Conservation (phyloP, 2,329 filamentous ascomycete species). For the Venturia effusa region DNA sequence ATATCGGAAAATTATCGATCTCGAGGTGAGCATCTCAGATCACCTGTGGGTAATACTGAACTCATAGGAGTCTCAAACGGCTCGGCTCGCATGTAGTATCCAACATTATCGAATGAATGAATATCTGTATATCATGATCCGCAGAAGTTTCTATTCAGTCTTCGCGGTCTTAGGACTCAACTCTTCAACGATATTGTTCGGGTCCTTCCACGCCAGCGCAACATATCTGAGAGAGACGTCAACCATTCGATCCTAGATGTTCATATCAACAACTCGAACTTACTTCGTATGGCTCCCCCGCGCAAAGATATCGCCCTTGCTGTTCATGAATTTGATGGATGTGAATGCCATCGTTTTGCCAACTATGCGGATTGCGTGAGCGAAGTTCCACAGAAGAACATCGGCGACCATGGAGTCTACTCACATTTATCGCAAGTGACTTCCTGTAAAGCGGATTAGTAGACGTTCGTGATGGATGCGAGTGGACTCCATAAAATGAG, state of each 20-base stretch:
- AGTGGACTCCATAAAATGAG: too few species aligned
- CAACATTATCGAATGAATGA: neutral
- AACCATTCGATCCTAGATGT: too few species aligned
- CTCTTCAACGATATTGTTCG: constrained; percentile 50
- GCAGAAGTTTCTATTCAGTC: neutral
- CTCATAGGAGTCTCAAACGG: too few species aligned
- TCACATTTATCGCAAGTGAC: constrained; percentile 55
- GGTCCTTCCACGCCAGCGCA: constrained; percentile 49
- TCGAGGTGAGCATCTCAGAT: too few species aligned
- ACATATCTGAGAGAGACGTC: constrained; percentile 42
- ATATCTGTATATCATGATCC: neutral
- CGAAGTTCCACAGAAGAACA: neutral
- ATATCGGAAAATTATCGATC: too few species aligned
- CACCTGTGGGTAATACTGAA: too few species aligned
- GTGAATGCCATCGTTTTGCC: constrained; percentile 57
- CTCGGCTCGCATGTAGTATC: too few species aligned
- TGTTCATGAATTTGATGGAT: constrained; percentile 49
- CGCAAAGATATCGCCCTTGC: constrained; percentile 48
- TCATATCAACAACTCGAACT: too few species aligned
- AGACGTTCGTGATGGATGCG: too few species aligned
- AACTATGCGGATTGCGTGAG: constrained; percentile 29
- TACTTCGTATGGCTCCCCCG: constrained; percentile 58
- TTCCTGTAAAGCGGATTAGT: too few species aligned
- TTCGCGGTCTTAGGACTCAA: constrained; percentile 20
- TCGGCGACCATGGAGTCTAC: constrained; percentile 13